Evolutionary conservation across 371 early-diverging fungal species (phyloP).

Genomic region (Nematocida ironsii): DNA sequence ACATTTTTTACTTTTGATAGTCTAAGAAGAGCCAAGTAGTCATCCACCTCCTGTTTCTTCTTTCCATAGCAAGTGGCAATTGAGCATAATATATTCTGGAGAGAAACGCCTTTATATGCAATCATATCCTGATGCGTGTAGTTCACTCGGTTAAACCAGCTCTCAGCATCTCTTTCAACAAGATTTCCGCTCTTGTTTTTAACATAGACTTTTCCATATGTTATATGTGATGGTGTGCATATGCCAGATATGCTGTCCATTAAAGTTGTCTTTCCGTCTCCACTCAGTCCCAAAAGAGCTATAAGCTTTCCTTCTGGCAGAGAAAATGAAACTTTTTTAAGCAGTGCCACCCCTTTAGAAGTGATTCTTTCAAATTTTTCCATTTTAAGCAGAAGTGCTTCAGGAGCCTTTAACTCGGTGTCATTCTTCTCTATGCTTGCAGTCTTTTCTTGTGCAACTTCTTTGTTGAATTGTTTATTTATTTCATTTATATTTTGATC

Average conservation of each 20-base stretch:
- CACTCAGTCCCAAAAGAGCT: constrained; percentile 75
- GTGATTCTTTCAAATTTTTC: constrained; percentile 2
- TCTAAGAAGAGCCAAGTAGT: not conserved
- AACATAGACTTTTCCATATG: constrained; percentile 71
- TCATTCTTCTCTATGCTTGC: too few relatives aligned
- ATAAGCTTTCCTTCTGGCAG: constrained; percentile 8
- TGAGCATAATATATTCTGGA: not conserved
- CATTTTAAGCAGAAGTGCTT: not conserved
- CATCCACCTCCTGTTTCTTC: not conserved
- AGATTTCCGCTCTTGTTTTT: constrained; percentile 38
- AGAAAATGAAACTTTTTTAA: constrained; percentile 15
- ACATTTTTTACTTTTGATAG: not conserved
- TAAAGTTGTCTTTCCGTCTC: constrained; percentile 72
- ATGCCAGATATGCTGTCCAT: constrained; percentile 70
- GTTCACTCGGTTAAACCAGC: constrained; percentile 9
- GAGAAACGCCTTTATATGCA: constrained; percentile 11
- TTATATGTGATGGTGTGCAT: constrained; percentile 71
- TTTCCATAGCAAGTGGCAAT: not conserved
- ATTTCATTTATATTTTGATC: too few relatives aligned
- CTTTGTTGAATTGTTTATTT: too few relatives aligned
- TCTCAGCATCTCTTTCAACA: constrained; percentile 25
- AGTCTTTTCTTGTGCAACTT: too few relatives aligned
- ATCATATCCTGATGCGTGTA: not conserved
- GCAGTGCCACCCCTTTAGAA: not conserved
- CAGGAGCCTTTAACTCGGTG: too few relatives aligned